These are phyloP conservation scores for Pichia sp. DNA, from an alignment of 1,139 yeast genomes.

Conservation along the genomic window DNA sequence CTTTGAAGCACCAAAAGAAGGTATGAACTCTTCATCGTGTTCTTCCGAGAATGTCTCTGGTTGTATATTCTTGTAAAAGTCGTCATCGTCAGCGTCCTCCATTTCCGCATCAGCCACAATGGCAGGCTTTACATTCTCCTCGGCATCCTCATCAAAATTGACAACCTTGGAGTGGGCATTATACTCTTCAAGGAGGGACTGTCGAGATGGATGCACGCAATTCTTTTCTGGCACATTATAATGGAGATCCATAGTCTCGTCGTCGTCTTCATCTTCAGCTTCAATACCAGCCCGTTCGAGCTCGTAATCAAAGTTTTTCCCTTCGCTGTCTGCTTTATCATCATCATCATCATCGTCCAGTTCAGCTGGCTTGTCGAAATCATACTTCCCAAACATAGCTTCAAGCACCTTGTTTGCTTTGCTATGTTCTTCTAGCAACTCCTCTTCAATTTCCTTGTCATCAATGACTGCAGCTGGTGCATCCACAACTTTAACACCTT, in stretches of 20 bases:
- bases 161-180: constrained; percentile 6
- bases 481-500: constrained; percentile 28
- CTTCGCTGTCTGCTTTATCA: constrained; percentile 34
- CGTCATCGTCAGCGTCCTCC: constrained; percentile 22
- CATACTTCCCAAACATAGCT: constrained; percentile 41
- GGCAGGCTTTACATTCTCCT: too few relatives aligned
- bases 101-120: constrained; percentile 10
- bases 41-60: constrained; percentile 1
- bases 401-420: constrained; percentile 45
- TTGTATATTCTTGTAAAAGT: constrained; percentile 14
- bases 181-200: constrained; percentile 22
- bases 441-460: constrained; percentile 22
- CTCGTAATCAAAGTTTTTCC: constrained; percentile 10
- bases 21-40: constrained; percentile 3
- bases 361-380: constrained; percentile 57
- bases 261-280: constrained; percentile 18
- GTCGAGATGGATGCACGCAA: constrained; percentile 18
- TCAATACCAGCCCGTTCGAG: constrained; percentile 2
- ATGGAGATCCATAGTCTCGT: constrained; percentile 17
- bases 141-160: constrained; percentile 8
- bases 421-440: constrained; percentile 30
- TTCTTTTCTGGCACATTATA: constrained; percentile 13
- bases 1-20: too few relatives aligned
- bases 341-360: constrained; percentile 41
- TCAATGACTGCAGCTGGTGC: constrained; percentile 17